phyloP scores from a whole-genome alignment of 805 yeast species.

The Candida taoyuanica region DNA sequence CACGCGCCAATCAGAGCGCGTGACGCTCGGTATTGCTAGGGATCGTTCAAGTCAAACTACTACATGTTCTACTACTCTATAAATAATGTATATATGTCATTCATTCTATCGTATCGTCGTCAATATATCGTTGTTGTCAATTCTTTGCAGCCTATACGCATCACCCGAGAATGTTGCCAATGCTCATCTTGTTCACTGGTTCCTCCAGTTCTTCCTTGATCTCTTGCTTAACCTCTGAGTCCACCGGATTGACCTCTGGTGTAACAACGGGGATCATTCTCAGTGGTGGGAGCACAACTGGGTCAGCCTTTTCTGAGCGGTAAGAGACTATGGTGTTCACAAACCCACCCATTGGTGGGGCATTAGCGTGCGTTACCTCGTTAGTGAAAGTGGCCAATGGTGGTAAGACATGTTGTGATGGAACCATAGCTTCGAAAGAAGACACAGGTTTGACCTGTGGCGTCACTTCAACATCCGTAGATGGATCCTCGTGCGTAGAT shows the following conservation, averaged over 20 bases:
- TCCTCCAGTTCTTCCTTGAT: slow-evolving; percentile 10
- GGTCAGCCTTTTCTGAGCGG: no score
- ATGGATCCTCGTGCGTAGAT: slow-evolving; percentile 3
- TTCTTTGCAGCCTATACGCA: no score
- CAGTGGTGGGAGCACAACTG: not conserved
- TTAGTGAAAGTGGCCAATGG: slow-evolving; percentile 10
- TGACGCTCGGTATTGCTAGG: no score
- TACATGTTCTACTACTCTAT: no score
- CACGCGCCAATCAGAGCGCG: not conserved
- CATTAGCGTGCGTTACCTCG: not conserved
- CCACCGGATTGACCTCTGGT: not conserved
- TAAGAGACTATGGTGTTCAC: no score
- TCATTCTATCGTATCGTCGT: not conserved
- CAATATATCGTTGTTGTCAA: no score
- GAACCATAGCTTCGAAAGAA: not conserved
- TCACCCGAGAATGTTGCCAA: slow-evolving; percentile 21
- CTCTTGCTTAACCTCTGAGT: not conserved
- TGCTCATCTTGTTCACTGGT: slow-evolving; percentile 19
- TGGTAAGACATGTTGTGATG: slow-evolving; percentile 4
- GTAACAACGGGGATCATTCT: not conserved
- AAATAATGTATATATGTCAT: not conserved
- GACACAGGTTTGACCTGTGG: slow-evolving; percentile 4
- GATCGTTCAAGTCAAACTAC: no score
- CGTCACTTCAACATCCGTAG: slow-evolving; percentile 5
- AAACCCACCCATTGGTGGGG: slow-evolving; percentile 5